Percentiles rank a stretch among this genome's conserved stretches.
These are phyloP conservation scores for Pulveroboletus frians DNA, from an alignment of 768 basidiomycete genomes.

Conservation along the genomic window DNA sequence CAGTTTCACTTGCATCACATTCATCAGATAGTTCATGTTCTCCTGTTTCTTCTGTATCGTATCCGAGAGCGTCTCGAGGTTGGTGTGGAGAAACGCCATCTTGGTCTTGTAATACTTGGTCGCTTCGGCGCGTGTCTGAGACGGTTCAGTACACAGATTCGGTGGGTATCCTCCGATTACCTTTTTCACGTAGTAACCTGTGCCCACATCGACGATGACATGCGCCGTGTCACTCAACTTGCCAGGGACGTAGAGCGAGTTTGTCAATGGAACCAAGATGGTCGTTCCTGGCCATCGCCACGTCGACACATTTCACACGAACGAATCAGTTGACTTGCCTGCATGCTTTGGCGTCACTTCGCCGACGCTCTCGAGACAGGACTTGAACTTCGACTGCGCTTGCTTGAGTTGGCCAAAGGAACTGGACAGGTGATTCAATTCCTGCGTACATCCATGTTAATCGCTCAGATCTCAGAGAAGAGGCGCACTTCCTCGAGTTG, in stretches of 20 bases:
- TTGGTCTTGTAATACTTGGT: constrained; percentile 76
- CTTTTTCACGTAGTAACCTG: constrained; percentile 95
- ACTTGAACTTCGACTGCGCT: constrained; percentile 88
- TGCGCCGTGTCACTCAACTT: constrained; percentile 76
- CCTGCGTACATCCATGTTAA: constrained; percentile 55
- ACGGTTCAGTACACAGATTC: constrained; percentile 1
- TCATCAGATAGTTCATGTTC: constrained; percentile 70
- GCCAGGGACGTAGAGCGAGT: constrained; percentile 93
- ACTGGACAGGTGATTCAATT: constrained; percentile 84
- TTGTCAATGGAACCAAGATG: constrained; percentile 87
- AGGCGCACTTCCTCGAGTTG: constrained; percentile 82
- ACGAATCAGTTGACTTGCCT: constrained; percentile 31
- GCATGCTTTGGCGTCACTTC: constrained; percentile 71
- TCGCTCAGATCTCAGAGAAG: constrained; percentile 1
- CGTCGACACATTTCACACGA: neutral
- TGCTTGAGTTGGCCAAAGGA: constrained; percentile 91
- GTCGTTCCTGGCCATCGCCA: constrained; percentile 58
- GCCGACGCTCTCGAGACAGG: constrained; percentile 75
- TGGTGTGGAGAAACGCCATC: constrained; percentile 73
- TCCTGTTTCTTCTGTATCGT: constrained; percentile 91
- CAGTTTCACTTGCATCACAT: constrained; percentile 66
- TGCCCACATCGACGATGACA: constrained; percentile 93
- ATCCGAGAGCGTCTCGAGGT: constrained; percentile 82
- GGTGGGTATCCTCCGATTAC: constrained; percentile 37
- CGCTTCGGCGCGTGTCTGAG: constrained; percentile 79